phyloP scores from a whole-genome alignment of 768 basidiomycete genomes.

The Boletus edulis region DNA sequence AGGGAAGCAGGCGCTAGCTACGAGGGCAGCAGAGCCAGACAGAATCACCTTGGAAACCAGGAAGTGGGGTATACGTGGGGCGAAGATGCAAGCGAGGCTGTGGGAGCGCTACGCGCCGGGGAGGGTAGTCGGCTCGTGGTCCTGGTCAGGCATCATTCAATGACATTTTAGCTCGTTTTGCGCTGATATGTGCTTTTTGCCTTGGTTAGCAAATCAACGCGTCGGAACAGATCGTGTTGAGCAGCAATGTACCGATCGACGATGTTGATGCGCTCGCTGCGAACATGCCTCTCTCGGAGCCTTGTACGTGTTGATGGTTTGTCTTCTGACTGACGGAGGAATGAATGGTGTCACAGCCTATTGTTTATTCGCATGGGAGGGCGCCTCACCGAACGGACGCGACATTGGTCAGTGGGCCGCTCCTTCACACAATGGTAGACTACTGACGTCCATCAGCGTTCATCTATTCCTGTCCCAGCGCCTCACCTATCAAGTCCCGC shows the following conservation, averaged over 20 bases:
- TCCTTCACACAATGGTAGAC: neutral
- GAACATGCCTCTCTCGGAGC: constrained; percentile 53
- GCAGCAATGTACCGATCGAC: constrained; percentile 41
- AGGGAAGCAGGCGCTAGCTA: constrained; percentile 52
- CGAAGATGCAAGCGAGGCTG: constrained; percentile 59
- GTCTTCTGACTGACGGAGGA: neutral
- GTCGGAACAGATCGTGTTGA: constrained; percentile 54
- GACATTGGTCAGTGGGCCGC: constrained; percentile 52
- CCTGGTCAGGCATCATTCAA: constrained; percentile 46
- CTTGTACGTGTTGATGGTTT: constrained; percentile 38
- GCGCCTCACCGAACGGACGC: constrained; percentile 42
- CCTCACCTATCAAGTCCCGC: constrained; percentile 77
- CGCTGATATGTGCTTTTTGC: neutral
- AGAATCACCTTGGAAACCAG: constrained; percentile 54
- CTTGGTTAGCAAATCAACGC: constrained; percentile 60
- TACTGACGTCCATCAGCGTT: constrained; percentile 51
- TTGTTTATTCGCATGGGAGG: constrained; percentile 67
- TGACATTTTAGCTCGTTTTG: neutral
- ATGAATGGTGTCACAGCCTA: constrained; percentile 38
- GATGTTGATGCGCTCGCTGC: constrained; percentile 44
- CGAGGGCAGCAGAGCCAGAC: constrained; percentile 54
- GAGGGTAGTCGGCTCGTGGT: constrained; percentile 56
- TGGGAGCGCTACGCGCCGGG: constrained; percentile 52
- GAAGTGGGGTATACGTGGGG: constrained; percentile 66
- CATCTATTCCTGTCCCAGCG: constrained; percentile 87